phyloP scores from a whole-genome alignment of 2,329 filamentous ascomycete genomes.

The Xylariaceae sp. region DNA sequence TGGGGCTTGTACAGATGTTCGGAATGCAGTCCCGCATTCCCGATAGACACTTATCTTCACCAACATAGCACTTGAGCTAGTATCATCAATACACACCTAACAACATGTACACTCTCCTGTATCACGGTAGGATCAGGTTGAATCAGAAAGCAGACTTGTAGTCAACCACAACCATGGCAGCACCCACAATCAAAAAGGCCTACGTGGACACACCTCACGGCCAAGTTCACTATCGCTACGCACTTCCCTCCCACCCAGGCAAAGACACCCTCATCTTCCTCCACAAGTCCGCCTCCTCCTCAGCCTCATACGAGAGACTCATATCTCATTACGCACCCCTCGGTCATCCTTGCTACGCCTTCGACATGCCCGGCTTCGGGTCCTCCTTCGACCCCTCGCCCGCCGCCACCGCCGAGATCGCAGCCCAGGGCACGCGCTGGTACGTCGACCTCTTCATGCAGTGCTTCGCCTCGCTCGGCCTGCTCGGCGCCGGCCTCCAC shows the following conservation, averaged over 20 bases:
- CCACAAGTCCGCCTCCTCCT: constrained; percentile 11
- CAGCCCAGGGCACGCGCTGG: constrained; percentile 5
- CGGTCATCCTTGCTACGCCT: constrained; percentile 14
- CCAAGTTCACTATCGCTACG: constrained; percentile 8
- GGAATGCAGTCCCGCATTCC: not conserved
- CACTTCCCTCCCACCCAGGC: not conserved
- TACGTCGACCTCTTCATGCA: constrained; percentile 10
- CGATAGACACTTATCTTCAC: not conserved
- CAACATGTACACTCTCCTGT: too few relatives aligned
- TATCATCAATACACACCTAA: too few relatives aligned
- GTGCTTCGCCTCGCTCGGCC: constrained; percentile 4
- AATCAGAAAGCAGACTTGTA: too few relatives aligned
- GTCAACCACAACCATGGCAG: not conserved
- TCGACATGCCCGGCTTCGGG: constrained; percentile 18
- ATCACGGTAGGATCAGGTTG: too few relatives aligned
- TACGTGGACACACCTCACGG: constrained; percentile 6
- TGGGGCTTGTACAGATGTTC: not conserved
- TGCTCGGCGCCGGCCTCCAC: constrained; percentile 2
- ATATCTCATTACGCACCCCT: constrained; percentile 2
- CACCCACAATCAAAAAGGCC: constrained; percentile 2
- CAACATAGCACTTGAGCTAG: not conserved
- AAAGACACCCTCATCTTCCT: constrained; percentile 4
- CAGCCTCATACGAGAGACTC: constrained; percentile 2
- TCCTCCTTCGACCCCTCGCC: constrained; percentile 11
- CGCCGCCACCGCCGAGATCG: constrained; percentile 4